Base-by-base conservation (phyloP, 2,329 filamentous ascomycete genomes). In the Ophiostoma ulmi region DNA sequence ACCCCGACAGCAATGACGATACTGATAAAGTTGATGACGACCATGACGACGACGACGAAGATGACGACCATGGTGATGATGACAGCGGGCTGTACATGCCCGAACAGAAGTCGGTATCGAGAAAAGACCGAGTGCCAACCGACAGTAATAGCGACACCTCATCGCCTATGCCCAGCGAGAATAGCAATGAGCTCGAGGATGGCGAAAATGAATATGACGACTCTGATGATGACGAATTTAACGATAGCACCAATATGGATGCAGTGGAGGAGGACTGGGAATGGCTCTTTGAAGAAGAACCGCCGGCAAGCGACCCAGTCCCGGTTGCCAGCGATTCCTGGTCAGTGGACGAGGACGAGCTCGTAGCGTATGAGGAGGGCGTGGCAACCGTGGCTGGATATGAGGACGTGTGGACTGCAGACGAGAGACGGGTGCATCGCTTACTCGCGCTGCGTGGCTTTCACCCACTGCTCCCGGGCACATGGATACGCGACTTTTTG, bases 401-500 rank as follows among this genome's bases (percentile, higher is more conserved):
- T 55, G 13, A 36, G 3, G 70, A 74, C 6, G 35, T 55, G 4
- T 80, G 78, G 78, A 77, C 77, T n/a, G 70, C 58, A 6, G 76
- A 79, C 55, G 78, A 79, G 68, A 72, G 70, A 14, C 76, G 74
- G 22, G 73, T 80, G 26, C 78, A 80, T 74, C 78, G 76, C 63
- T 74, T 80, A 67, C 74, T 80, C 31, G 76, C 76, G 20, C 76
- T 80, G 71, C 77, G 78, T 64, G 79, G 79, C 1, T 73, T 76
- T 41, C 78, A 79, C 69, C 78, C 79, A 5, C 75, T 80, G 74
- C 74, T 80, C 69, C 76, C 77, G 13, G 77, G 76, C 2, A 74
- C 72, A 14, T 80, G 79, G 79, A 72, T 71, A 44, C 71, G 76
- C 69, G 76, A 77, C 71, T 78, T 79, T 70, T 73, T 75, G 68